phyloP scores from a whole-genome alignment of 164 flowering plant genomes.

The Vitis amurensis region DNA sequence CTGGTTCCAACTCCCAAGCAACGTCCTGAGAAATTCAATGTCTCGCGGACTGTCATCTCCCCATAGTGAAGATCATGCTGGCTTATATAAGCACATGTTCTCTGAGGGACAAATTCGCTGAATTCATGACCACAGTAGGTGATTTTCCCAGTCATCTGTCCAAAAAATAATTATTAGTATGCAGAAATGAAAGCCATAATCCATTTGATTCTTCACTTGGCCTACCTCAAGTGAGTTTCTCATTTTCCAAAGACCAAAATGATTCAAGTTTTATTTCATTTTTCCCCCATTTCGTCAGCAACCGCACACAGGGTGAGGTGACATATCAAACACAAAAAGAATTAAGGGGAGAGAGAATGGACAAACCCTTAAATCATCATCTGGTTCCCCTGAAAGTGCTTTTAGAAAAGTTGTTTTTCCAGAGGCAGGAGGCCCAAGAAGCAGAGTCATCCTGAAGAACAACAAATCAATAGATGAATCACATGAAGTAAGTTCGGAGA shows the following conservation, averaged over 20 bases:
- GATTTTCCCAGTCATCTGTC: conserved; percentile 48
- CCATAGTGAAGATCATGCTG: conserved; percentile 61
- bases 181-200: too few relatives aligned
- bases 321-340: neutral
- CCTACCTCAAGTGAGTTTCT: too few relatives aligned
- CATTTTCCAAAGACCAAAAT: too few relatives aligned
- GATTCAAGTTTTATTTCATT: too few relatives aligned
- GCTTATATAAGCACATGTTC: conserved; percentile 57
- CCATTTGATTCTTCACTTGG: too few relatives aligned
- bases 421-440: conserved; percentile 59
- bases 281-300: too few relatives aligned
- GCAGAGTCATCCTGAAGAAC: conserved; percentile 33
- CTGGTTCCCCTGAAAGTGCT: conserved; percentile 51
- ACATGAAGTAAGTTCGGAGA: neutral
- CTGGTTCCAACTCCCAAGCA: conserved; percentile 69
- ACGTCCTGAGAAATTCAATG: conserved; percentile 61
- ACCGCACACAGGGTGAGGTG: too few relatives aligned
- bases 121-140: conserved; percentile 59
- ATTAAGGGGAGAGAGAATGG: neutral
- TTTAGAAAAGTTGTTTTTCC: conserved; percentile 52
- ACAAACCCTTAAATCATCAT: conserved; percentile 33
- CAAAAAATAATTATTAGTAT: neutral
- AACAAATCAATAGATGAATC: neutral
- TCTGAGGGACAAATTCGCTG: conserved; percentile 49
- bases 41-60: conserved; percentile 65